Evolutionary conservation across 768 basidiomycete genomes (phyloP), one percentile per base, ranked within the genome.

Genomic region (Fistulinella prunicolor): DNA sequence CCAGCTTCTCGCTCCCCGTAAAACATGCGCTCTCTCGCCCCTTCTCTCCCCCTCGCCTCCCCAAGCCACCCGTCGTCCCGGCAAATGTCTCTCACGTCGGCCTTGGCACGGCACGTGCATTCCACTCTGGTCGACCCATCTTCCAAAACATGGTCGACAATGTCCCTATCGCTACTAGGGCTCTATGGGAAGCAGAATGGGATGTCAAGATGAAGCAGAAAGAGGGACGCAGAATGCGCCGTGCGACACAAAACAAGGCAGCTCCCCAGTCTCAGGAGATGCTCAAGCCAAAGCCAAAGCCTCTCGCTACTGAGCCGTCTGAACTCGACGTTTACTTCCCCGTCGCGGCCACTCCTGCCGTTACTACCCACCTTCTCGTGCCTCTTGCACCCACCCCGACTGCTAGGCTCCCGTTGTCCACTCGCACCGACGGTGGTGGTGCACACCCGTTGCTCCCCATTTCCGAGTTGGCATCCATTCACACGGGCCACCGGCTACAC

Each of bases 131-230:
- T 10, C 80, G 85, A 3, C 85, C 86, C 3, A 75, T 91, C 37
- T 91, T 92, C 72, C 83, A 89, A 63, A 83, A 86, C 61, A 65
- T 94, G 35, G 81, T 81, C 2, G 79, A 90, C 62, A 90, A 90
- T 58, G 82, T 89, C 1, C 90, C 91, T 7, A 68, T 94, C n/a
- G 76, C 81, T 1, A 79, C 78, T 9, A 78, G 91, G 22, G 83
- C 90, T 3, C 70, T 91, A 36, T 82, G 81, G 62, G 85, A 90
- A 62, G 82, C 79, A 0, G 86, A 90, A 60, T 79, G 81, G 75
- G 82, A 89, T 35, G 26, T 82, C 21, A 76, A 80, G 52, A 64
- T 71, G 55, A 73, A 70, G 51, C 73, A 81, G 65, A 76, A 79
- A 51, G 51, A 57, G 17, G 53, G 55, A 4, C 60, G 54, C 39